phyloP scores from a whole-genome alignment of 1,284 basidiomycete species.

The Boletus sp. region DNA sequence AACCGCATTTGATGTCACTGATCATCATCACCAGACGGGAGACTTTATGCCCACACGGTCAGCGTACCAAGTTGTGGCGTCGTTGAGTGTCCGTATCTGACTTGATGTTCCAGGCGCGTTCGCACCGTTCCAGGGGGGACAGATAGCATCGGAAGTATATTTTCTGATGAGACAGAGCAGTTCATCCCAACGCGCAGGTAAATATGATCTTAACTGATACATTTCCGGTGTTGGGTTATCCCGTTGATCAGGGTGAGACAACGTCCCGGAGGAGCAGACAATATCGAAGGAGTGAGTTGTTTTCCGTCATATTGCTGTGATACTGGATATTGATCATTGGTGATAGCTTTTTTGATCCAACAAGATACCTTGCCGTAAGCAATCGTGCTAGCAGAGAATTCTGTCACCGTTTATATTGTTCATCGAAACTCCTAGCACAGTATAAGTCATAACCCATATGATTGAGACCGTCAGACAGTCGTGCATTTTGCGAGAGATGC shows the following conservation, averaged over 20 bases:
- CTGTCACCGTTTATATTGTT: background rate
- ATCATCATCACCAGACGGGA: conserved; percentile 4
- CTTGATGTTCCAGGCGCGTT: conserved; percentile 41
- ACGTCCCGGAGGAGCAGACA: conserved; percentile 60
- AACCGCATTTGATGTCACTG: background rate
- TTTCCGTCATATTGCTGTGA: background rate
- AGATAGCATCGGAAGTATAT: conserved; percentile 46
- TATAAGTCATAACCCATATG: background rate
- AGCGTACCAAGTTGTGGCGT: conserved; percentile 1
- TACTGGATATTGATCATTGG: conserved; percentile 3
- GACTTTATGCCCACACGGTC: conserved; percentile 47
- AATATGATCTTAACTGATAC: conserved; percentile 1
- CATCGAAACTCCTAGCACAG: background rate
- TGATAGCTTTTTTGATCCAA: conserved; percentile 26
- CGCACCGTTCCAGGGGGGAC: conserved; percentile 50
- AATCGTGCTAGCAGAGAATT: background rate
- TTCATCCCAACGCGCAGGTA: conserved; percentile 69
- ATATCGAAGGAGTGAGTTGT: conserved; percentile 48
- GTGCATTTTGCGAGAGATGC: background rate
- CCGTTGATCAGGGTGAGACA: conserved; percentile 46
- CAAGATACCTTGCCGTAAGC: background rate
- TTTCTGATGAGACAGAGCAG: conserved; percentile 42
- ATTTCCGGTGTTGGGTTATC: background rate
- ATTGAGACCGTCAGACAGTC: background rate
- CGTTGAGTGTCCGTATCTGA: background rate